phyloP scores from a whole-genome alignment of 805 yeast species.

The Jamesozyma gamospora region DNA sequence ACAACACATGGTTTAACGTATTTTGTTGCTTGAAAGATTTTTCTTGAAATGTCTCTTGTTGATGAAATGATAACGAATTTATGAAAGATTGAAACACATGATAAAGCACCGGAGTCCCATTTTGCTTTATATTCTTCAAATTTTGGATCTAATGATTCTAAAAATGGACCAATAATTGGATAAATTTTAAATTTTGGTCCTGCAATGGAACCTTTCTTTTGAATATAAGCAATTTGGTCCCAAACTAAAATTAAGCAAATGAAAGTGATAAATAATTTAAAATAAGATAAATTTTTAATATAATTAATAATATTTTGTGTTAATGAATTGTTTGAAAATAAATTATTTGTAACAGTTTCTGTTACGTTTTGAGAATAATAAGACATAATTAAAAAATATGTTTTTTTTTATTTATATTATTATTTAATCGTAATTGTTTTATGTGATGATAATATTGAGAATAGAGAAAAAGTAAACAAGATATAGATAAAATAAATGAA shows the following conservation, averaged over 20 bases:
- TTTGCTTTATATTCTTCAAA: constrained; percentile 87
- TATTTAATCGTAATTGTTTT: no score
- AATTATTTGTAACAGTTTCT: not conserved
- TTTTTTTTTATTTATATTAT: no score
- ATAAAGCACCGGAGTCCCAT: constrained; percentile 89
- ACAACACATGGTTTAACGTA: constrained; percentile 97
- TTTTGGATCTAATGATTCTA: constrained; percentile 90
- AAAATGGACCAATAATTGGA: constrained; percentile 94
- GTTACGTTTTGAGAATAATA: not conserved
- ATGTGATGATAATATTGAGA: no score
- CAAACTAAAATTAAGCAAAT: constrained; percentile 43
- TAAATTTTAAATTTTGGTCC: constrained; percentile 84
- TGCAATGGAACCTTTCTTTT: constrained; percentile 77
- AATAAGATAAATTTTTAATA: constrained; percentile 37
- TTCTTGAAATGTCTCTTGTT: constrained; percentile 78
- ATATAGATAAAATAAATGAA: no score
- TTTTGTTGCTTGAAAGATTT: constrained; percentile 71
- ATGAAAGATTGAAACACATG: constrained; percentile 96
- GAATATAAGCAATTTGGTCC: constrained; percentile 72
- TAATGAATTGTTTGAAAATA: not conserved
- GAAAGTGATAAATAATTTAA: constrained; percentile 40
- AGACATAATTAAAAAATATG: no score
- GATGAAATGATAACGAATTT: constrained; percentile 94
- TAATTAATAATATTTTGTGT: constrained; percentile 1
- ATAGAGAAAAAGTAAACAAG: no score